Evolutionary conservation across 2,329 filamentous ascomycete genomes (phyloP), one percentile per base, ranked within the genome.

Genomic region (Diaporthe caulivora): DNA sequence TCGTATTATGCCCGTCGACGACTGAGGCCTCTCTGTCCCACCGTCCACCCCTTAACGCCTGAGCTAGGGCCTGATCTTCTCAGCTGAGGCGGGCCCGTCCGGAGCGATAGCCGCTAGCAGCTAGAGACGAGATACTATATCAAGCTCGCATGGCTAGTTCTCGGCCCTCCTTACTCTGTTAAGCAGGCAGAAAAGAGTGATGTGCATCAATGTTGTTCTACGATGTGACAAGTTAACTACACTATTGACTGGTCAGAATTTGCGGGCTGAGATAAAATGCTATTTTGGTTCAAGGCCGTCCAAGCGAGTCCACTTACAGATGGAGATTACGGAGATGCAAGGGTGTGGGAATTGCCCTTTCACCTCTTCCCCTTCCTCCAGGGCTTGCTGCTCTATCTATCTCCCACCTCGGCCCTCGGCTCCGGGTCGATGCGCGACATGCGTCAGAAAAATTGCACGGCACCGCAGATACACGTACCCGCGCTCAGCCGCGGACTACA

Each of bases 41-140:
- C 44, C 62, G 29, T n/a, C 26, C 29, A 31, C 47, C 21, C 7
- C 7, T 24, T 24, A 29, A 42, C 60, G 11, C 29, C 29, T 13
- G 40, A 18, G 6, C 60, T n/a, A 37, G 60, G 60, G 44, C 24
- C 60, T 65, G 60, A 31, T 24, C 29, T 65, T 37, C 44, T 51
- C 62, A 65, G 62, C 62, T 26, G 62, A 18, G 62, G 60, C 42
- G 60, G 60, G 62, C n/a, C 21, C 42, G 13, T n/a, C 42, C 60
- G 62, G 62, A 65, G 62, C 44, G 62, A 65, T 65, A 51, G 26
- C 62, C 62, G 62, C 47, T 65, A 65, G 51, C 62, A 65, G 62
- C 62, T 65, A 65, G 62, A 51, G 62, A 65, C 13, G 44, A 51
- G 3, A 37, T 65, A 51, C 44, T 51, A 51, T 51, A 34, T 26